Base-by-base conservation (phyloP, 768 basidiomycete species). In the Boletus subparvulus region DNA sequence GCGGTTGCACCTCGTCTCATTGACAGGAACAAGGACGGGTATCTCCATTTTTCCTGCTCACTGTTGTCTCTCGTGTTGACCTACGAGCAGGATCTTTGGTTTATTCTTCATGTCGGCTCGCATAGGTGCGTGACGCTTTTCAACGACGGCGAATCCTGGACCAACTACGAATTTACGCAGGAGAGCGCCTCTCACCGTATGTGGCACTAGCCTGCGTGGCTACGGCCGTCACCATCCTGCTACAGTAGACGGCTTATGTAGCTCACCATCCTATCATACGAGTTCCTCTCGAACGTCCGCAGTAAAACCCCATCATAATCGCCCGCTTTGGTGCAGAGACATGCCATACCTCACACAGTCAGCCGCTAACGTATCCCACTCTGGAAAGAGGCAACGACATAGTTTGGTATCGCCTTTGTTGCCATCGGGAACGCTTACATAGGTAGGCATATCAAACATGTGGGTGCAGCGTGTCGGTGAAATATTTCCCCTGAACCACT, bases 11-110 rank as follows among this genome's bases (percentile, higher is more conserved):
- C 97, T 12, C 82, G 92, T 26, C 77, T 98, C 6, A 81, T 98
- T 13, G 97, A 99, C 73, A 80, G 90, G 61, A 98, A 98, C 73
- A 94, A 94, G 74, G 82, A 93, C 73, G 96, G 97, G 96, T 96
- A 64, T 82, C 61, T 26, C 42, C 24, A 28, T 19, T 35, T 24
- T 14, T 33, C 28, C 48, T 47, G 17, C 8, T 21, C n/a, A 28
- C 26, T n/a, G 21, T 49, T 57, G 55, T 26, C 12, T 36, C 26
- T 17, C 16, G 37, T 37, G 54, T 43, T 48, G 54, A 57, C 59
- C 17, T 40, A 6, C 37, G 11, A 6, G 6, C 54, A 98, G 96
- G 6, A 93, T 98, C 70, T 76, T 90, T 26, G 96, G 96, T 7
- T 71, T 98, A 11, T 89, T 98, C 73, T 98, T 90, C 83, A 99